A percentile compares a stretch with the other conserved stretches of the same genome.
Conservation (phyloP, 495 filamentous ascomycete species). For the Amorphotheca resinae region DNA sequence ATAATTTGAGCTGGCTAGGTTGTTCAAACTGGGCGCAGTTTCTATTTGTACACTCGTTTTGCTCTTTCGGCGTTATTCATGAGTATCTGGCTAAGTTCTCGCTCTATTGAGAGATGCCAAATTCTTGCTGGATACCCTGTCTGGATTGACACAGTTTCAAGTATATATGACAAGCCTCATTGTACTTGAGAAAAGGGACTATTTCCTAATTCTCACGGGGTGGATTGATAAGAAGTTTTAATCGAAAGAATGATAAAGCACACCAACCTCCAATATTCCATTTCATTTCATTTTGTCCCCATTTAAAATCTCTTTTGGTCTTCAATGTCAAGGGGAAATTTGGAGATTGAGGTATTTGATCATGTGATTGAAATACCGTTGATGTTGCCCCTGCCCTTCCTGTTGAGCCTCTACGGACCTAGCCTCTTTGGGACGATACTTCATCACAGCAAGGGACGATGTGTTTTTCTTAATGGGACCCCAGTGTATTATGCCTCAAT, state of each 20-base stretch:
- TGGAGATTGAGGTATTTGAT: neutral
- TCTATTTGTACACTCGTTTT: conserved; percentile 8
- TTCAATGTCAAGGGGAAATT: too few relatives aligned
- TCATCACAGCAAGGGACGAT: too few relatives aligned
- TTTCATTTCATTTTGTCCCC: neutral
- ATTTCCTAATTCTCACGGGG: neutral
- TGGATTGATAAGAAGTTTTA: conserved; percentile 13
- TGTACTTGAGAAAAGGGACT: conserved; percentile 5
- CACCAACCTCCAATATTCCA: neutral
- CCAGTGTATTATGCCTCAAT: too few relatives aligned
- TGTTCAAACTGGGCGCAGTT: neutral
- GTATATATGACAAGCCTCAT: conserved; percentile 8
- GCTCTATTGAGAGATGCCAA: conserved; percentile 2
- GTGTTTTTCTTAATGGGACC: too few relatives aligned
- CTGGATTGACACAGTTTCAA: conserved; percentile 7
- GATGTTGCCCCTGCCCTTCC: too few relatives aligned
- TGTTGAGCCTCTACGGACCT: too few relatives aligned
- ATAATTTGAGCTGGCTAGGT: conserved; percentile 7
- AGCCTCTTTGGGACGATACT: too few relatives aligned
- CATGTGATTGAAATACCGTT: neutral
- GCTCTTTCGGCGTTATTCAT: conserved; percentile 10
- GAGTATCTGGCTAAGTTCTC: conserved; percentile 11
- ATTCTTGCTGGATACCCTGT: conserved; percentile 12
- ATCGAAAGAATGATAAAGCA: conserved; percentile 6
- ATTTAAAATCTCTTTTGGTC: neutral